Evolutionary conservation across 306 rosid genomes (phyloP), one percentile per base, ranked within the genome.

Genomic region (Lupinus albus): DNA sequence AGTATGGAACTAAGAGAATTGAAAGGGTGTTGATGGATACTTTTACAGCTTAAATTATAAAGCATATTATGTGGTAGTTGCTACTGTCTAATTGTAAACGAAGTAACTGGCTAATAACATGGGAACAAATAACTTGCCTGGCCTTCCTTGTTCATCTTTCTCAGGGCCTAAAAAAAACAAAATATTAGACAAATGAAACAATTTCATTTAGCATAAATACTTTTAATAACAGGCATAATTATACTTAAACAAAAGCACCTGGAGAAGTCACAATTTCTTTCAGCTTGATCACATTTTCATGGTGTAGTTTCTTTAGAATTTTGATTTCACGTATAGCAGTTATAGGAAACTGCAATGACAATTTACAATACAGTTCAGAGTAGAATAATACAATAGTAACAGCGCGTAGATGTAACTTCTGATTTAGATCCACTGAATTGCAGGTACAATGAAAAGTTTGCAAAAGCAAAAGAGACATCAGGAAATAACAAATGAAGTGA

Each of bases 321-420:
- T 82, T 87, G 77, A 87, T 87, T 78, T 87, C 92, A 21, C 89
- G 84, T 64, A 87, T 87, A 63, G 89, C 92, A 35, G 92, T 87
- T 59, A 87, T 84, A 52, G 92, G 92, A 68, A 87, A 87, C 89
- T 87, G 82, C 71, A 73, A 51, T n/a, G 63, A 25, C 20, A 70
- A 68, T 50, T 50, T 7, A 67, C 38, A 70, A 25, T 8, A 36
- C 41, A 49, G 56, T 21, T 71, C 46, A 73, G 64, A 47, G 46
- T 25, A 33, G 8, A 33, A 25, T 25, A 42, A 55, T 30, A 47
- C 39, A 58, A 36, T 59, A 53, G n/a, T 54, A 49, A 47, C 49
- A 69, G 44, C 28, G 25, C 28, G 12, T n/a, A 17, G 63, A 35
- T 49, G 48, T 42, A 42, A 69, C 36, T 74, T 64, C 73, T 41